A percentile compares a stretch with the other conserved stretches of the same genome.
phyloP scores from a whole-genome alignment of 352 stramenopile species.

The Phytophthora megakarya region DNA sequence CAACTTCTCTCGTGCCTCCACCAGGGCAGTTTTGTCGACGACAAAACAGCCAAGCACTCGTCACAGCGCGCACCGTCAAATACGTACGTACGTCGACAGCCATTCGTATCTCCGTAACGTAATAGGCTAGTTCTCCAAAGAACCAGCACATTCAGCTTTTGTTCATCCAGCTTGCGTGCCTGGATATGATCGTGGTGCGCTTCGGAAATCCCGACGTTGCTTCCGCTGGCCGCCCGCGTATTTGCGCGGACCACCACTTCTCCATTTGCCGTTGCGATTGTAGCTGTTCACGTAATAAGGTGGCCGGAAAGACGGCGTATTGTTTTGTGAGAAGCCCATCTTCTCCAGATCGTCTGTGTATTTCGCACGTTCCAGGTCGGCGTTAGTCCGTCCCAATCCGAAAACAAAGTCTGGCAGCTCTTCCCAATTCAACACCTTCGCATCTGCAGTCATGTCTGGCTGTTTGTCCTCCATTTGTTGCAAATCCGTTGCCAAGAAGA shows the following conservation, averaged over 20 bases:
- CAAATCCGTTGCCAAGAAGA: constrained; percentile 84
- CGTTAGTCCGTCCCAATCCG: constrained; percentile 45
- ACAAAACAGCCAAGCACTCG: constrained; percentile 8
- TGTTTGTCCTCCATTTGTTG: constrained; percentile 83
- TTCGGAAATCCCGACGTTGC: constrained; percentile 38
- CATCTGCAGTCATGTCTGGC: constrained; percentile 64
- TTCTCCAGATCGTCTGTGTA: constrained; percentile 70
- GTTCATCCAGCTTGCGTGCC: constrained; percentile 41
- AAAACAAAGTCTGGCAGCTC: constrained; percentile 81
- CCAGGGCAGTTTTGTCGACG: neutral
- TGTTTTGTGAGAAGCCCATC: constrained; percentile 56
- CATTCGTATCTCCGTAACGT: constrained; percentile 6
- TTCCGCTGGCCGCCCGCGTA: constrained; percentile 56
- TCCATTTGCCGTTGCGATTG: constrained; percentile 57
- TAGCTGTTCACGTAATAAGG: constrained; percentile 54
- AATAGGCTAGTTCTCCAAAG: constrained; percentile 12
- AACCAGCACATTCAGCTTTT: constrained; percentile 4
- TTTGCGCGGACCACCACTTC: constrained; percentile 46
- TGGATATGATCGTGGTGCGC: constrained; percentile 27
- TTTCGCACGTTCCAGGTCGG: constrained; percentile 55
- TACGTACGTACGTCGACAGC: constrained; percentile 22
- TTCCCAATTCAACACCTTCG: constrained; percentile 59
- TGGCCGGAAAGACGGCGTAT: constrained; percentile 51
- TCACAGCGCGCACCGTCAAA: neutral
- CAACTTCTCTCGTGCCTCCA: neutral